Evolutionary conservation across 176 grass and related monocot species (phyloP), one percentile per base, ranked within the genome.

Genomic region (Lolium rigidum): DNA sequence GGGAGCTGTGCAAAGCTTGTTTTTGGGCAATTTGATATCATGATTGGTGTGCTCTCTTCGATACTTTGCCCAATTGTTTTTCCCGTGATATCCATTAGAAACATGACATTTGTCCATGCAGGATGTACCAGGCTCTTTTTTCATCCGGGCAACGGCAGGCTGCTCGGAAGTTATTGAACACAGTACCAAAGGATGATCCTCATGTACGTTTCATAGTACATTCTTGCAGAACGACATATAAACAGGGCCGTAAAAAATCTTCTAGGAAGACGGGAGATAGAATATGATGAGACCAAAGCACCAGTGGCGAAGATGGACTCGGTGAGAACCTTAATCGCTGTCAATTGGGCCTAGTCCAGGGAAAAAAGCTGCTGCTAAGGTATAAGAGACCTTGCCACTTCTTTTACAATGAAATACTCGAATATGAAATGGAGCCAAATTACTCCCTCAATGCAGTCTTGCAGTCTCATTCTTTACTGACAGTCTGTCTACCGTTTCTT

Each of bases 81-180:
- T 62, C 46, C 21, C 47, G 80, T 43, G 15, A 61, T 82, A 13
- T 87, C 65, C 25, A 47, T 48, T 81, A 62, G n/a, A 81, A 68
- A 79, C 35, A 17, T 24, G 41, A 39, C 46, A 78, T 86, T 55
- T 90, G 49, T 57, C 64, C 70, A 56, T 86, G 74, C 90, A 98
- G 96, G 90, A 98, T 98, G 92, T 94, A 94, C 88, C 92, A 98
- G 91, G 91, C 88, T 80, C 83, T 98, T 85, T 5, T 85, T 57
- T 91, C 88, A 24, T 92, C 90, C 0, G 84, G 90, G 37, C 24
- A 89, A 2, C 11, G 11, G 37, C 61, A 85, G 82, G 88, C 71
- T 24, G 90, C 96, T 57, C 80, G 86, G 35, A 43, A 89, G 60
- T 56, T 94, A 69, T 67, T 91, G 75, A 84, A 69, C 63, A 81